A percentile compares a stretch with the other conserved stretches of the same genome.
phyloP scores from a whole-genome alignment of 345 rosid genomes.

The Capsella bursapastoris region DNA sequence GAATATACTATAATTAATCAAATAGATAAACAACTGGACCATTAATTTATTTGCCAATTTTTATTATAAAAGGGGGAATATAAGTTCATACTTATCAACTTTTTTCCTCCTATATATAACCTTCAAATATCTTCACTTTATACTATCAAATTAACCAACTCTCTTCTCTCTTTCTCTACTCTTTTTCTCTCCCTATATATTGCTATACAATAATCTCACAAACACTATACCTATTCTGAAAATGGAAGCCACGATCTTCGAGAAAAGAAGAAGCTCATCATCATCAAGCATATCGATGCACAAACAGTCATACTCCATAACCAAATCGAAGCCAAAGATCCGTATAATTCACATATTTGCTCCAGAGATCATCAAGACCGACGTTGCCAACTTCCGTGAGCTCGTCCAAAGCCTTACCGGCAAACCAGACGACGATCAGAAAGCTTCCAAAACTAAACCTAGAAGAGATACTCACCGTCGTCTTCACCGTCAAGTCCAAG shows the following conservation, averaged over 20 bases:
- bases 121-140: conserved; percentile 17
- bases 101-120: conserved; percentile 36
- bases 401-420: conserved; percentile 93
- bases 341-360: conserved; percentile 88
- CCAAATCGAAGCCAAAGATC: conserved; percentile 78
- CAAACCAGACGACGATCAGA: conserved; percentile 55
- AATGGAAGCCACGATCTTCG: conserved; percentile 52
- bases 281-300: conserved; percentile 53
- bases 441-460: conserved; percentile 36
- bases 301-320: conserved; percentile 54
- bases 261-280: conserved; percentile 43
- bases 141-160: conserved; percentile 52
- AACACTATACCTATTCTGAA: conserved; percentile 31
- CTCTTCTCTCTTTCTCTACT: conserved; percentile 38
- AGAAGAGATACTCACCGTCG: conserved; percentile 34
- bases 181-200: conserved; percentile 14
- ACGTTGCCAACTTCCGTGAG: conserved; percentile 83
- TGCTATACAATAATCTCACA: not conserved
- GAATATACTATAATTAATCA: not conserved
- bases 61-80: not conserved
- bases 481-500: conserved; percentile 33
- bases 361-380: conserved; percentile 95
- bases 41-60: conserved; percentile 7
- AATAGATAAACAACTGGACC: not conserved
- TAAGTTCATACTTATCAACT: conserved; percentile 14